These are phyloP conservation scores for Diplotaxis tenuifolia DNA, from an alignment of 345 rosid species.

Conservation along the genomic window DNA sequence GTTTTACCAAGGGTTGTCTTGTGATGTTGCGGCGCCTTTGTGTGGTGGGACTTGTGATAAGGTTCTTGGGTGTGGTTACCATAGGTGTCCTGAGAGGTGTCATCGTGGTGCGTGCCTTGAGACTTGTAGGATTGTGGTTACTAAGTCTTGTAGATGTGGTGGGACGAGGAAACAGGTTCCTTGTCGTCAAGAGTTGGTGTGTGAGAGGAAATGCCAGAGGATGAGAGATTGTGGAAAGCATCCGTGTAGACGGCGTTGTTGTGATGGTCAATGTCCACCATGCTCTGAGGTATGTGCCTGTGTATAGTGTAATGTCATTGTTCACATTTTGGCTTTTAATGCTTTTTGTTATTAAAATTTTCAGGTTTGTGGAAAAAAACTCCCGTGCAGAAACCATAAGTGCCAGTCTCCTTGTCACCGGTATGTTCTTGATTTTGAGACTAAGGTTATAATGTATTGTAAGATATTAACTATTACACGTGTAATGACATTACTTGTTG, in stretches of 20 bases:
- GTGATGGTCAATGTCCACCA: slow-evolving; percentile 90
- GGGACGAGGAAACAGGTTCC: slow-evolving; percentile 90
- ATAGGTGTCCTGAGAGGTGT: slow-evolving; percentile 82
- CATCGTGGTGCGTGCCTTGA: slow-evolving; percentile 75
- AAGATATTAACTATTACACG: slow-evolving; percentile 2
- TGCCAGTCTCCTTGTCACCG: slow-evolving; percentile 89
- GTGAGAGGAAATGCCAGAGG: slow-evolving; percentile 82
- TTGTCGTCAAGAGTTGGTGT: slow-evolving; percentile 87
- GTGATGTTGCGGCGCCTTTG: slow-evolving; percentile 64
- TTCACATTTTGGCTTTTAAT: not conserved
- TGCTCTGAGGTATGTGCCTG: slow-evolving; percentile 64
- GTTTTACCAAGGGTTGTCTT: slow-evolving; percentile 66
- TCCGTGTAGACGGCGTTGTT: slow-evolving; percentile 88
- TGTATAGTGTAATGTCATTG: not conserved
- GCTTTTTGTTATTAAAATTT: slow-evolving; percentile 15
- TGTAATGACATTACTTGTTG: slow-evolving; percentile 15
- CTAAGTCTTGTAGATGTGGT: slow-evolving; percentile 71
- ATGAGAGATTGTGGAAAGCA: slow-evolving; percentile 87
- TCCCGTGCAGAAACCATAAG: slow-evolving; percentile 84
- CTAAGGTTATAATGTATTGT: slow-evolving; percentile 2
- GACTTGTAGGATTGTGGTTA: slow-evolving; percentile 75
- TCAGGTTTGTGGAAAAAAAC: slow-evolving; percentile 77
- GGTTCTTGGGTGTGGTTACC: slow-evolving; percentile 63
- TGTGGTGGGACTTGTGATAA: slow-evolving; percentile 89
- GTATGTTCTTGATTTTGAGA: slow-evolving; percentile 40